phyloP scores from a whole-genome alignment of 148 eudicot species.

The Chenopodium formosanum region DNA sequence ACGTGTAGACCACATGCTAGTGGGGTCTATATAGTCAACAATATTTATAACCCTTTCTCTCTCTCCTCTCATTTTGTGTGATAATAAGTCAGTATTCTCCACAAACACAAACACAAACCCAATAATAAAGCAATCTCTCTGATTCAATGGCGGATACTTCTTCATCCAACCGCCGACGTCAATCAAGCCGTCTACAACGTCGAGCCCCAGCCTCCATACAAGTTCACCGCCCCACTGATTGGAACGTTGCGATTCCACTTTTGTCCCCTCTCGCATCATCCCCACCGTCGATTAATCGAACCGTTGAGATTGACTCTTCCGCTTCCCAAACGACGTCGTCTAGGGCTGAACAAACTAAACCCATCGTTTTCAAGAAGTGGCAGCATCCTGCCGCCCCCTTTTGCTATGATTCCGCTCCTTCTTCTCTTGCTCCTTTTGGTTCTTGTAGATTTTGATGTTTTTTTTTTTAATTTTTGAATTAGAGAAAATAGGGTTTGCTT shows the following conservation, averaged over 20 bases:
- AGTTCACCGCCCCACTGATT: slow-evolving; percentile 45
- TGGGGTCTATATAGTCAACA: too few relatives aligned
- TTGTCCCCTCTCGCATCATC: slow-evolving; percentile 58
- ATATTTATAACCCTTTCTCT: not conserved
- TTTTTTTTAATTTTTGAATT: too few relatives aligned
- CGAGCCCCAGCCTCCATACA: slow-evolving; percentile 70
- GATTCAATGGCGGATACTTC: slow-evolving; percentile 27
- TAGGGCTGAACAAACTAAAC: slow-evolving; percentile 9
- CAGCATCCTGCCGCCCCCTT: slow-evolving; percentile 39
- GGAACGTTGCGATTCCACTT: slow-evolving; percentile 73
- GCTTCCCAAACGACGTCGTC: slow-evolving; percentile 14
- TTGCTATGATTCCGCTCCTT: slow-evolving; percentile 29
- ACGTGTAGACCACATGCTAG: slow-evolving; percentile 25
- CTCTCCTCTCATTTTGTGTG: not conserved
- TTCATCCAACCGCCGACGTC: slow-evolving; percentile 28
- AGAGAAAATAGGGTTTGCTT: too few relatives aligned
- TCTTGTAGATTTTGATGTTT: slow-evolving; percentile 1
- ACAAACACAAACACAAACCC: too few relatives aligned
- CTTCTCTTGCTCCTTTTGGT: slow-evolving; percentile 24
- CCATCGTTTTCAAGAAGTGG: slow-evolving; percentile 46
- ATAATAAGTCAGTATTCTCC: too few relatives aligned
- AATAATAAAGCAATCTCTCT: too few relatives aligned
- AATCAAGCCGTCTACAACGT: slow-evolving; percentile 51
- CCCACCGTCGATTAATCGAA: slow-evolving; percentile 36
- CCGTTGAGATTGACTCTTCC: slow-evolving; percentile 28